Conservation (phyloP, 2,329 filamentous ascomycete species). For the Epichloe aotearoae region DNA sequence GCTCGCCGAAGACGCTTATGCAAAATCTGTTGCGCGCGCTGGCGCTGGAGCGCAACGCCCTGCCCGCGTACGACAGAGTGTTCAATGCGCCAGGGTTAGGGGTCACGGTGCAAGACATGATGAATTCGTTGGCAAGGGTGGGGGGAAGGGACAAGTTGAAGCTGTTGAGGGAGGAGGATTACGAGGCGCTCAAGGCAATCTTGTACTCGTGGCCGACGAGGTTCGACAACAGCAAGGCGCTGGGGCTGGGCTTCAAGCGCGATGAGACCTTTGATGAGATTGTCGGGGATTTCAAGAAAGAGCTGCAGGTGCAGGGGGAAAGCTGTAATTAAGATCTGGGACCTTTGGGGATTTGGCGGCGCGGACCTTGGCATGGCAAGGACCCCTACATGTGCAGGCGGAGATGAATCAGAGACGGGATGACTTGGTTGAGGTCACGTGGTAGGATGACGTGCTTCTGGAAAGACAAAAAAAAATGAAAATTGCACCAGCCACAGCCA, state of each 20-base stretch:
- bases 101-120: conserved; percentile 35
- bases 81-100: conserved; percentile 36
- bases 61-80: conserved; percentile 4
- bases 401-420: no score
- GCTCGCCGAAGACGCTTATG: conserved; percentile 32
- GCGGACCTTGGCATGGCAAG: no score
- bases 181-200: conserved; percentile 32
- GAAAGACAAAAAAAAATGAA: no score
- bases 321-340: no score
- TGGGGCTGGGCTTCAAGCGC: conserved; percentile 32
- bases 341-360: no score
- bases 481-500: no score
- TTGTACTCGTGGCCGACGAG: conserved; percentile 37
- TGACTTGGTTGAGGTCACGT: no score
- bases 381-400: no score
- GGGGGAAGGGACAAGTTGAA: conserved; percentile 30
- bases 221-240: conserved; percentile 34
- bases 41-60: conserved; percentile 10
- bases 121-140: conserved; percentile 32
- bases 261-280: conserved; percentile 22
- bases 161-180: conserved; percentile 30
- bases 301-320: background rate
- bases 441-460: no score
- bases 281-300: conserved; percentile 8
- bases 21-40: conserved; percentile 28